Conservation (phyloP, 2,329 filamentous ascomycete genomes). For the Elsinoe perseae region DNA sequence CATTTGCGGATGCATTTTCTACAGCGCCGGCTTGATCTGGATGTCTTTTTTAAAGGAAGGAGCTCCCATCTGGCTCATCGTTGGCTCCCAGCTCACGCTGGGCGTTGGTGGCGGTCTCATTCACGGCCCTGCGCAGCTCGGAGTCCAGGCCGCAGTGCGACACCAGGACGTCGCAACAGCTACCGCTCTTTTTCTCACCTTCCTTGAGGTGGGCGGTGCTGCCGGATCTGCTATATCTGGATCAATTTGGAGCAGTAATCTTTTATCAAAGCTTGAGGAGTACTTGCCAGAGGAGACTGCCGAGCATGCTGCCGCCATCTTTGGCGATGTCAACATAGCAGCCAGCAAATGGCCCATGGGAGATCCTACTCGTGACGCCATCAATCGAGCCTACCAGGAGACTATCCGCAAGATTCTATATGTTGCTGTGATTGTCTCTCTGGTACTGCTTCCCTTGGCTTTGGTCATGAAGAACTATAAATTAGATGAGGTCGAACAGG, state of each 20-base stretch:
- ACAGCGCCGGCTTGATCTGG: not conserved
- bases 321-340: slow-evolving; percentile 44
- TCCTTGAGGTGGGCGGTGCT: slow-evolving; percentile 48
- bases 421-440: slow-evolving; percentile 46
- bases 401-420: slow-evolving; percentile 54
- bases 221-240: slow-evolving; percentile 47
- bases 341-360: slow-evolving; percentile 49
- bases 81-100: slow-evolving; percentile 46
- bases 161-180: slow-evolving; percentile 48
- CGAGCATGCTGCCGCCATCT: slow-evolving; percentile 43
- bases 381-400: slow-evolving; percentile 58
- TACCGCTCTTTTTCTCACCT: slow-evolving; percentile 50
- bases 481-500: slow-evolving; percentile 38
- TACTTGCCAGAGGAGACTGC: slow-evolving; percentile 45
- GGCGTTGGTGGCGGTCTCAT: slow-evolving; percentile 50
- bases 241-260: slow-evolving; percentile 44
- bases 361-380: slow-evolving; percentile 50
- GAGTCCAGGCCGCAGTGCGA: slow-evolving; percentile 48
- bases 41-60: slow-evolving; percentile 26
- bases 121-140: slow-evolving; percentile 50
- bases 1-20: not conserved
- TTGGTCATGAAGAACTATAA: slow-evolving; percentile 51
- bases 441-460: slow-evolving; percentile 51
- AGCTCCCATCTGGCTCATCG: slow-evolving; percentile 39
- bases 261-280: slow-evolving; percentile 42